Evolutionary conservation across 2,329 filamentous ascomycete genomes (phyloP), one percentile per base, ranked within the genome.

Genomic region (Chaetomium sp.): DNA sequence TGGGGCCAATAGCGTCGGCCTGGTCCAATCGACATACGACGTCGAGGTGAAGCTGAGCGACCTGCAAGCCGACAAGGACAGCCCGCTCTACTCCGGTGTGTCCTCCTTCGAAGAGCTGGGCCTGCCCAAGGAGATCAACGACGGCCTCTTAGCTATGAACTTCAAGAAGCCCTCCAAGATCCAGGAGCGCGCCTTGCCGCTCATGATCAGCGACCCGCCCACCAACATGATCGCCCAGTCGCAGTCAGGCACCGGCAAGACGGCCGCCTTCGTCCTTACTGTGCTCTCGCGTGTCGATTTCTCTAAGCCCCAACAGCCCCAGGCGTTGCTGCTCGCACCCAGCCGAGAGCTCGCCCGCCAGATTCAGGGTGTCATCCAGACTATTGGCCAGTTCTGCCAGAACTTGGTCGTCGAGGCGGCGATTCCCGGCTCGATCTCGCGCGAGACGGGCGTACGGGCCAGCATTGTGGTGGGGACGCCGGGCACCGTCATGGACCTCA

Each of bases 171-270:
- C 94, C 0, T 97, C 94, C 55, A 99, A 99, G 76, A 95, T 99
- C 62, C 94, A 99, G 76, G 94, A 96, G 72, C 89, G 87, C 65
- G 94, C 94, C 1, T 81, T 99, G 14, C 94, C 94, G 34, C 79
- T 99, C 54, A 87, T 99, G 67, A 81, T 99, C 61, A 76, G 81
- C 65, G 79, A 96, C 68, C 92, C 94, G n/a, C 87, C 92, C 0
- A 80, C 80, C 62, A 97, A 97, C 73, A 88, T 99, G 81, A 92
- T 99, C 68, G 94, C 91, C 3, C 94, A 99, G 74, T 99, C 94
- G n/a, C 94, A 99, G 72, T 99, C 94, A 2, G 94, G 94, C 65
- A 99, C 94, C 19, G 94, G 94, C 68, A 99, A 99, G 78, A 99
- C 94, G 0, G 94, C 91, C 19, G 94, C 94, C 27, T 99, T 99